Evolutionary conservation across 2,329 filamentous ascomycete genomes (phyloP), one percentile per base, ranked within the genome.

Genomic region (Knoxdaviesia proteae): DNA sequence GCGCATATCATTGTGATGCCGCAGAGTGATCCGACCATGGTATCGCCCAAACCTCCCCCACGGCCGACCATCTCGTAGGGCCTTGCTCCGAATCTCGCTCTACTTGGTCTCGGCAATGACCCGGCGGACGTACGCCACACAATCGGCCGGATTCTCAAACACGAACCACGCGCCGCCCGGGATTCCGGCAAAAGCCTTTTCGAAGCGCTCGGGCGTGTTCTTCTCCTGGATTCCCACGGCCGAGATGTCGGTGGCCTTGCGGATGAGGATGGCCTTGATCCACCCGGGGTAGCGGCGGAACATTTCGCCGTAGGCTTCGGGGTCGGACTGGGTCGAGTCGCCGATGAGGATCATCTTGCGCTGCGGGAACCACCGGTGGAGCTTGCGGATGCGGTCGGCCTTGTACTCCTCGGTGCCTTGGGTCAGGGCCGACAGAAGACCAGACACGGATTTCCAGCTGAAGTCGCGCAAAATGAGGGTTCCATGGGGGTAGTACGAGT

Each of bases 321-420:
- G 87, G 51, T 96, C 88, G 31, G 74, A 80, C 59, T 94, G 88
- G 0, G 87, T 94, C 36, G 80, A 88, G 59, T 96, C 88, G 1
- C 88, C 88, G 49, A 96, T 77, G 50, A 78, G 78, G 47, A 96
- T 73, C 61, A 93, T 78, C 51, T 79, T 81, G 46, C 82, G 68
- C 50, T 69, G 68, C 0, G 88, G 88, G 40, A 94, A 67, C 81
- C 82, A 90, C 1, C 61, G 58, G 50, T 84, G 71, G 31, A 96
- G 72, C 60, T 84, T 84, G 45, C 70, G 67, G 58, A 94, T 84
- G 11, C 80, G 75, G 45, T 78, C 72, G 7, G 80, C 71, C 59
- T 96, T 96, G 67, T 94, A 96, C 46, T 78, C 73, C 56, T 90
- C 70, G 0, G 86, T 93, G 34, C 80, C 79, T 45, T 81, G 65